These are phyloP conservation scores for Rhodocollybia butyracea DNA, from an alignment of 768 basidiomycete species.

Conservation along the genomic window DNA sequence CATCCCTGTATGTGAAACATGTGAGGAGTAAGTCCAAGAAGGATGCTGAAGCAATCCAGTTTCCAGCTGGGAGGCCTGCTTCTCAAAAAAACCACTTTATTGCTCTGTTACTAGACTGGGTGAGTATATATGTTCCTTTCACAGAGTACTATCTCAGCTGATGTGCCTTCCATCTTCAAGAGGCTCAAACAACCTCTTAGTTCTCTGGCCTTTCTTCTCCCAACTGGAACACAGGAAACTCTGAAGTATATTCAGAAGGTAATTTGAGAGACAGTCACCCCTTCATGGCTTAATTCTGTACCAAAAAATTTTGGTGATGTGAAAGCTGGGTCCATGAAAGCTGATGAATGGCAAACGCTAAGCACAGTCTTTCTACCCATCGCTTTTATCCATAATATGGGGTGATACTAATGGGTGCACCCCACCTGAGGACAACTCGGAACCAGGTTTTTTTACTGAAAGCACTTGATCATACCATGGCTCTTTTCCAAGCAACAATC, in stretches of 20 bases:
- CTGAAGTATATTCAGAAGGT: slow-evolving; percentile 18
- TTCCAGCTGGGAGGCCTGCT: not conserved
- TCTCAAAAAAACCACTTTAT: slow-evolving; percentile 2
- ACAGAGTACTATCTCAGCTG: not conserved
- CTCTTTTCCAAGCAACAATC: slow-evolving; percentile 17
- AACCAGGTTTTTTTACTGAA: not conserved
- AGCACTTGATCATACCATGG: slow-evolving; percentile 22
- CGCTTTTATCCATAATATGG: slow-evolving; percentile 29
- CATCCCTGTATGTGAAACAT: not conserved
- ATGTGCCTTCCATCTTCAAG: too few relatives aligned
- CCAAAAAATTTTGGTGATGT: slow-evolving; percentile 24
- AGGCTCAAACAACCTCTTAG: not conserved
- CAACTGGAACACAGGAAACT: not conserved
- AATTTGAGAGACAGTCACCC: slow-evolving; percentile 18
- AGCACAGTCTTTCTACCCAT: slow-evolving; percentile 30
- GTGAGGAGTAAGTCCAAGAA: not conserved
- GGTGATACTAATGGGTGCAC: slow-evolving; percentile 9
- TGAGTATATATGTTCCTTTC: not conserved
- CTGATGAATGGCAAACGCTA: slow-evolving; percentile 31
- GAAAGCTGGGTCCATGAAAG: slow-evolving; percentile 30
- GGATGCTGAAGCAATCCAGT: not conserved
- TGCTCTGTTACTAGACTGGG: slow-evolving; percentile 2
- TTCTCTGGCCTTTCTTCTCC: not conserved
- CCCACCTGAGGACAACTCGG: not conserved
- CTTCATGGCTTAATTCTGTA: slow-evolving; percentile 25